Percentiles rank a stretch among this genome's conserved stretches.
Conservation (phyloP, 1,284 basidiomycete species). For the Ceratobasidium sp. region DNA sequence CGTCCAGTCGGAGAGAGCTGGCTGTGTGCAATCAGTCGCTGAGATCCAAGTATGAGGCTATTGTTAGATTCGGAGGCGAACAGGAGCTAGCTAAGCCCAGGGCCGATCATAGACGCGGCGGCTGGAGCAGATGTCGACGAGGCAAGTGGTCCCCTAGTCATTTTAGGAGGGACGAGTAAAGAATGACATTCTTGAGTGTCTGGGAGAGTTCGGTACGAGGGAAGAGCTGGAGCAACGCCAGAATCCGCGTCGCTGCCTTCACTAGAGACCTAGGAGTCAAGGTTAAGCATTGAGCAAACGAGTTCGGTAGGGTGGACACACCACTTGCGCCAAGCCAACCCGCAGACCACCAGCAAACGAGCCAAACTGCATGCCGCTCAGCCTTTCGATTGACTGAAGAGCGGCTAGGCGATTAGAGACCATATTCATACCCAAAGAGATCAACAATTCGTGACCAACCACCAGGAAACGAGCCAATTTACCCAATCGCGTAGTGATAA, state of each 20-base stretch:
- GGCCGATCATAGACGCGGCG: conserved; percentile 29
- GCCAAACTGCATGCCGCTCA: conserved; percentile 38
- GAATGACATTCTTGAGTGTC: conserved; percentile 15
- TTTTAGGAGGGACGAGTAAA: background rate
- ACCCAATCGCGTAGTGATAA: conserved; percentile 1
- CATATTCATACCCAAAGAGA: conserved; percentile 14
- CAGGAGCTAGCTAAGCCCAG: conserved; percentile 35
- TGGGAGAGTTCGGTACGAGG: conserved; percentile 39
- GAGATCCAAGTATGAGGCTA: conserved; percentile 4
- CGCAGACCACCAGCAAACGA: conserved; percentile 13
- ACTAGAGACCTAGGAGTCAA: conserved; percentile 2
- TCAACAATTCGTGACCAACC: background rate
- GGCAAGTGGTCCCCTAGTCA: background rate
- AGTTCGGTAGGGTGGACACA: background rate
- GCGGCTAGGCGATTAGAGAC: conserved; percentile 38
- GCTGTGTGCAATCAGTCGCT: background rate
- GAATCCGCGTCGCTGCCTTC: background rate
- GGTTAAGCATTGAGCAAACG: background rate
- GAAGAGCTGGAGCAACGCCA: conserved; percentile 6
- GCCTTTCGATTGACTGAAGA: conserved; percentile 35
- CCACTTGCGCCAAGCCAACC: conserved; percentile 33
- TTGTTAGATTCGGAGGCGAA: conserved; percentile 37
- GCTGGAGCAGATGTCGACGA: conserved; percentile 31
- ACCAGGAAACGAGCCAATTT: background rate
- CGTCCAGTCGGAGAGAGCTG: conserved; percentile 36